Base-by-base conservation (phyloP, 331 rosid species). In the Acacia pycnantha region DNA sequence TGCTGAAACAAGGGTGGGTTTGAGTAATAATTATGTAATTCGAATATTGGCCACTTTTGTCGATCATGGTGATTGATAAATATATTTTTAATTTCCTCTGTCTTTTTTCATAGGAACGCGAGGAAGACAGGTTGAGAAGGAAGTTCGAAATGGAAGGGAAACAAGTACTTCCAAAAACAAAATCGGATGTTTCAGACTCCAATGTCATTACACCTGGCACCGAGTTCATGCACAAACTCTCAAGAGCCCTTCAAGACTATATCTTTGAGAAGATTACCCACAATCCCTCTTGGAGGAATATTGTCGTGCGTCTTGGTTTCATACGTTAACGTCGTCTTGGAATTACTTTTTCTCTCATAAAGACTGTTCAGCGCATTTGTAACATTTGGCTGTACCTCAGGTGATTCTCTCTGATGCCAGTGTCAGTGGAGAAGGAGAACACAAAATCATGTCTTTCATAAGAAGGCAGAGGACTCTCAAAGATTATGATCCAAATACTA, bases 341-440 rank as follows among this genome's bases (percentile, higher is more conserved):
- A 12, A 6, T 64, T 14, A 13, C 70, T 64, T 27, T 13, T 64
- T 10, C 46, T 50, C 14, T 6, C 0, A 29, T 2, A 33, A 65
- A 9, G 13, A 15, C 70, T 31, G 2, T 19, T 6, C 22, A 7
- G 3, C 24, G 18, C 14, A 16, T 64, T 64, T 16, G 12, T 65
- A 14, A 29, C 22, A 26, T 33, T n/a, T 9, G 58, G 24, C 8
- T 70, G 31, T 18, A 65, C 11, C 44, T 51, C 19, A 89, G 90
- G 90, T 89, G 2, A 89, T 89, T 66, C 76, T 89, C 0, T 89
- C 90, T 18, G 90, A 91, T 80, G 79, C 94, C 40, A 92, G 85
- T 83, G 94, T 86, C 79, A 90, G 94, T 18, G 97, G 94, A 0
- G 94, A 90, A 84, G 97, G 94, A 2, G 97, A 90, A 37, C 97